Percentiles rank a stretch among this genome's conserved stretches.
Evolutionary conservation across 2,329 filamentous ascomycete genomes (phyloP).

Genomic region (Emergomyces orientalis): DNA sequence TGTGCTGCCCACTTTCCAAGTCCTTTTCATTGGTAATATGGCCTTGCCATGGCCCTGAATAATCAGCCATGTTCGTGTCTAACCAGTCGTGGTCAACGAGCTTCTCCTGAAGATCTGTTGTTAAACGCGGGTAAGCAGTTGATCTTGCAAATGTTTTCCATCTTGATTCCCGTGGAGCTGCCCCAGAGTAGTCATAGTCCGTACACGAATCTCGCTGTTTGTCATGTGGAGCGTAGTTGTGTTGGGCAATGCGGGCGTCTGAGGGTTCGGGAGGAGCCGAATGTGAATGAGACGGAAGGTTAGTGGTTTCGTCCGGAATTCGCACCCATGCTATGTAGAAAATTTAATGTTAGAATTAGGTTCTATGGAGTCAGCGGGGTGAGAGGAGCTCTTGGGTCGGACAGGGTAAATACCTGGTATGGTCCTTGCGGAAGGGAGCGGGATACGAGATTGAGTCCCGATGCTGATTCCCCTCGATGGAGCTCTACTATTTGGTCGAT

Average conservation of each 20-base stretch:
- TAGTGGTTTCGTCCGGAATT: conserved; percentile 5
- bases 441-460: not conserved
- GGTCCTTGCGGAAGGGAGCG: not conserved
- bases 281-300: conserved; percentile 1
- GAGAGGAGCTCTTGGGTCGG: not conserved
- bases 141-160: conserved; percentile 39
- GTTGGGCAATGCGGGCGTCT: conserved; percentile 13
- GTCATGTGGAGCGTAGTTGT: conserved; percentile 13
- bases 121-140: conserved; percentile 35
- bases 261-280: conserved; percentile 10
- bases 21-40: conserved; percentile 37
- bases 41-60: conserved; percentile 45
- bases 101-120: conserved; percentile 28
- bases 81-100: conserved; percentile 39
- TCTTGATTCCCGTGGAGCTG: conserved; percentile 32
- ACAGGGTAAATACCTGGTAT: conserved; percentile 7
- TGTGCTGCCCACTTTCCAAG: conserved; percentile 41
- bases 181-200: not conserved
- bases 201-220: not conserved
- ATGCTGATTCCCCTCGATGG: not conserved
- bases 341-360: not conserved
- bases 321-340: conserved; percentile 16
- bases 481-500: conserved; percentile 5
- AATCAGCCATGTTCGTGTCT: conserved; percentile 37
- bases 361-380: not conserved